Evolutionary conservation across 2,329 filamentous ascomycete genomes (phyloP), one percentile per base, ranked within the genome.

Genomic region (Raffaelea ambrosiae): DNA sequence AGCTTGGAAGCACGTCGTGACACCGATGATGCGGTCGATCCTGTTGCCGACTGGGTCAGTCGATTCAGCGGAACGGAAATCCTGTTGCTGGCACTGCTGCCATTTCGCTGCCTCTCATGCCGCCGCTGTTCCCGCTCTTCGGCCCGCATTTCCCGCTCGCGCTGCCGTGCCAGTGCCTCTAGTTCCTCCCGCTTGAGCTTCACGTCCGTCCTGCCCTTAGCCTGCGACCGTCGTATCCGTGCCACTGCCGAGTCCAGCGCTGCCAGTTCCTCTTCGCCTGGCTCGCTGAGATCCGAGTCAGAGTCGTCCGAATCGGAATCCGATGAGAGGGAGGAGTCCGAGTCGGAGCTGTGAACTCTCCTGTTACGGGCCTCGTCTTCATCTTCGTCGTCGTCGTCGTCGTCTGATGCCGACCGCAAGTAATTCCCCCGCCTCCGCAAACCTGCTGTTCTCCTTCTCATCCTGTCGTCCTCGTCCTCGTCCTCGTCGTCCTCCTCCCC

Each of bases 141-240:
- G 36, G 68, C 66, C 31, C 70, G 69, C 55, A 75, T 70, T 57
- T 81, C 68, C 49, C 83, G 78, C 61, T 81, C 78, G 53, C 77
- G 69, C 58, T 76, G 73, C 53, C 81, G 78, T 61, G 91, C 84
- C 56, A 95, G 73, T 42, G 88, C 89, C 52, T 83, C 84, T 57
- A 95, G 71, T 64, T 96, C 90, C 47, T 85, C 81, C 58, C 83
- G 78, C 56, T 77, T 88, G 53, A 97, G 75, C 61, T 83, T 85
- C 48, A 96, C 87, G 49, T 94, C 86, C 40, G 76, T 72, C 63
- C 83, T 84, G 53, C 89, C 89, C 59, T 81, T 81, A 53, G 79
- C 79, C 61, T 87, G 82, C 16, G 90, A 88, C 54, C 81, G 78
- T 54, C 83, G 79, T 60, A 96, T 94, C 55, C 88, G 84, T 57